Conservation (phyloP, 2,329 filamentous ascomycete species). For the Aspergillus unguis region DNA sequence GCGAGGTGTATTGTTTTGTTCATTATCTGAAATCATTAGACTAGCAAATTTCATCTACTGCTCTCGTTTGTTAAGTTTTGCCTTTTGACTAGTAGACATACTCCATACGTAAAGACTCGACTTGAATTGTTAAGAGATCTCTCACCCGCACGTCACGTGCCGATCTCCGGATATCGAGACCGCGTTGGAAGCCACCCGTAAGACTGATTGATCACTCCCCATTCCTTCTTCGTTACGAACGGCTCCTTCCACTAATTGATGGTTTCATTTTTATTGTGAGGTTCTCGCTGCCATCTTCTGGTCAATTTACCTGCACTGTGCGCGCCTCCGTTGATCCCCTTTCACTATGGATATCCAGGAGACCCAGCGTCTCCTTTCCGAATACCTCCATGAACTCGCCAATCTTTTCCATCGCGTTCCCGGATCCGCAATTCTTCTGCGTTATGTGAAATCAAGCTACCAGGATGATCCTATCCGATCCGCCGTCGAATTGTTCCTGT, state of each 20-base stretch:
- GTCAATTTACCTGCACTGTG: not conserved
- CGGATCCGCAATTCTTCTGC: constrained; percentile 87
- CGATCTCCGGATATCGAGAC: constrained; percentile 8
- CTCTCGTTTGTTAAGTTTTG: constrained; percentile 13
- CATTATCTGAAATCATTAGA: constrained; percentile 26
- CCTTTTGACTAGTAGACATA: no score
- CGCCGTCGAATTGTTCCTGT: constrained; percentile 86
- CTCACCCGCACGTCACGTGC: constrained; percentile 11
- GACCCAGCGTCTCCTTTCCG: constrained; percentile 51
- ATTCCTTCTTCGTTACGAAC: not conserved
- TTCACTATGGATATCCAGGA: constrained; percentile 56
- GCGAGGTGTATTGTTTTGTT: constrained; percentile 26
- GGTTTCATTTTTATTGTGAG: constrained; percentile 12
- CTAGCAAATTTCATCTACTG: constrained; percentile 24
- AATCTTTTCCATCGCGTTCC: constrained; percentile 83
- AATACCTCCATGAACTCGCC: constrained; percentile 54
- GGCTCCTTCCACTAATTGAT: not conserved
- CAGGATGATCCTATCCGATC: constrained; percentile 95
- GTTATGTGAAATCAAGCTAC: constrained; percentile 96
- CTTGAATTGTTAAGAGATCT: no score
- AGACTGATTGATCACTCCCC: not conserved
- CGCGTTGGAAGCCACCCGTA: not conserved
- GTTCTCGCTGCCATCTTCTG: constrained; percentile 16
- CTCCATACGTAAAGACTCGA: no score
- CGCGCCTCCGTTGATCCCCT: constrained; percentile 7